Base-by-base conservation (phyloP, 2,329 filamentous ascomycete genomes). In the Ceratocystis smalleyi region DNA sequence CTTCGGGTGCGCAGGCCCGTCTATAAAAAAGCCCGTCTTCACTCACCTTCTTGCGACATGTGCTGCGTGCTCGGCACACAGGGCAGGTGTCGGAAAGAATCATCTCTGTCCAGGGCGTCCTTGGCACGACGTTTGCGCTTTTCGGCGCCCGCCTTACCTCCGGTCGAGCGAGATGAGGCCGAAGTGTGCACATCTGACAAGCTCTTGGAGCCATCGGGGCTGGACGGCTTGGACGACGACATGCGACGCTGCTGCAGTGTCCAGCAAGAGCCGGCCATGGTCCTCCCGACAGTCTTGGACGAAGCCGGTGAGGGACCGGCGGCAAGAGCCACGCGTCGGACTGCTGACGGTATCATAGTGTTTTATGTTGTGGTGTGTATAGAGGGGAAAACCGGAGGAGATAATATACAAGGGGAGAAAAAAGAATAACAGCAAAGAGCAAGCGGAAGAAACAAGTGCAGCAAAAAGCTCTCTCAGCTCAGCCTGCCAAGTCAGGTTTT, bases 51-150 rank as follows among this genome's bases (percentile, higher is more conserved):
- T 71, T 84, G 81, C 62, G 83, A 81, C 69, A 91, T 79, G 75
- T 90, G 83, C 68, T 86, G 81, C 60, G 88, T 91, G 72, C 82
- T 87, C 64, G 87, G 87, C 54, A 91, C 88, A 72, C 83, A 85
- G 47, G 88, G 88, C 65, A 90, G 78, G 69, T 83, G 83, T 62
- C 76, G 77, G 68, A 80, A 75, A 57, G 76, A 73, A 65, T 77
- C 76, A 67, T 78, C 76, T 65, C 71, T 72, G 17, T 75, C 74
- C 17, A 75, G 73, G 65, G 73, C 72, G 65, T 80, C 79, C 73
- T 83, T 85, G 67, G 74, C 74, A 75, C 83, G 85, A 71, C 80
- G 79, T 73, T 80, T 84, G 70, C 79, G 75, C 76, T 82, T 83
- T 69, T 82, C 79, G 68, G 75, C 73, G 64, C 72, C 70, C 24